Conservation (phyloP, 2,329 filamentous ascomycete genomes). For the Sporothrix mexicana region DNA sequence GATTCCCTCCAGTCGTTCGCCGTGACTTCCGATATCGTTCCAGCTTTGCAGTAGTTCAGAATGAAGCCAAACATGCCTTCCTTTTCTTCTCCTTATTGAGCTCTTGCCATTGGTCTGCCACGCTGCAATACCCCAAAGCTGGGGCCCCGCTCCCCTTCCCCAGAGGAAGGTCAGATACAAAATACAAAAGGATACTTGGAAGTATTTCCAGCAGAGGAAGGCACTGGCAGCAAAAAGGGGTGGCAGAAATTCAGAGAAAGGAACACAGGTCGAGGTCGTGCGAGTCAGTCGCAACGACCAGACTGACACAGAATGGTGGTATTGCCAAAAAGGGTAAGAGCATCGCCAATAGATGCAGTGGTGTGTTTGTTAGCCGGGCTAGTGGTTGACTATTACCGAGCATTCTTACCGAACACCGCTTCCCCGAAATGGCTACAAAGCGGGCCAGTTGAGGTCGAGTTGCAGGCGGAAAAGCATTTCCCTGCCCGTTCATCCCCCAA, state of each 20-base stretch:
- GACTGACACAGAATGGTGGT: not conserved
- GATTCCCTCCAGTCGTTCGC: not conserved
- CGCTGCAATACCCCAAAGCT: not conserved
- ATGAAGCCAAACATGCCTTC: too few species aligned
- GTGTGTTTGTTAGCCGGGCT: not conserved
- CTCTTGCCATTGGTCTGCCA: not conserved
- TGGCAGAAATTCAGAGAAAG: not conserved
- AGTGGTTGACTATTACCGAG: conserved; percentile 22
- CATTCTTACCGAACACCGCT: conserved; percentile 19
- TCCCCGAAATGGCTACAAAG: not conserved
- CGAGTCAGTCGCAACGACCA: not conserved
- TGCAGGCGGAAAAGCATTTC: conserved; percentile 21
- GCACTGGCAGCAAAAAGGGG: not conserved
- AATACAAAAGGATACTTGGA: too few species aligned
- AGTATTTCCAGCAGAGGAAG: not conserved
- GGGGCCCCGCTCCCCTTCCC: not conserved
- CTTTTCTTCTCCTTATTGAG: not conserved
- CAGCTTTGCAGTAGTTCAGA: not conserved
- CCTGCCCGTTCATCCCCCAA: not conserved
- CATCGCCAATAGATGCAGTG: not conserved
- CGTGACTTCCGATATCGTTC: not conserved
- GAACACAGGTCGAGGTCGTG: not conserved
- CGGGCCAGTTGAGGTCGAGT: not conserved
- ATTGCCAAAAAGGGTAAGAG: not conserved
- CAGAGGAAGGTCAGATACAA: not conserved